phyloP scores from a whole-genome alignment of 257 asterid genomes.

The Forsythia viridissima region DNA sequence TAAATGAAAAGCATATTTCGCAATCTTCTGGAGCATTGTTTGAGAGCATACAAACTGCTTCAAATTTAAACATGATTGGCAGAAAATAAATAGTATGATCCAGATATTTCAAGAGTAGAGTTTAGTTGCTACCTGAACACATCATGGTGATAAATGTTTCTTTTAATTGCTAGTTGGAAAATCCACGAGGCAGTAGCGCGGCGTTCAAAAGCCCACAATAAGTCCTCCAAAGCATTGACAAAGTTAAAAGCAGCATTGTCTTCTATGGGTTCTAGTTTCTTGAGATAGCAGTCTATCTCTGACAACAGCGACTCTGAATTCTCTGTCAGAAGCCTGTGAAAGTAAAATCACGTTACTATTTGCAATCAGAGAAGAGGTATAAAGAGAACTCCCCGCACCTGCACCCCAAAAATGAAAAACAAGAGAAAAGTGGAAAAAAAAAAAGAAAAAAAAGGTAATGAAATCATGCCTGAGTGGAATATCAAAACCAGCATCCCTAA shows the following conservation, averaged over 20 bases:
- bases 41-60: not conserved
- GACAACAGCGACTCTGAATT: constrained; percentile 61
- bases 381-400: constrained; percentile 9
- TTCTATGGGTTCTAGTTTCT: constrained; percentile 59
- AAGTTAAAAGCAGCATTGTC: constrained; percentile 86
- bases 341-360: constrained; percentile 21
- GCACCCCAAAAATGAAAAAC: not conserved
- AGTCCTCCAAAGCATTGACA: constrained; percentile 90
- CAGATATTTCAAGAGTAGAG: constrained; percentile 7
- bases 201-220: constrained; percentile 91
- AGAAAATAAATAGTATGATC: constrained; percentile 3
- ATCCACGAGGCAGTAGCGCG: constrained; percentile 93
- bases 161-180: constrained; percentile 87
- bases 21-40: not conserved
- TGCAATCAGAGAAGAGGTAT: constrained; percentile 22
- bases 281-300: constrained; percentile 72
- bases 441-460: constrained; percentile 6
- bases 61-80: constrained; percentile 7
- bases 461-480: constrained; percentile 70
- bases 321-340: constrained; percentile 71
- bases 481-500: constrained; percentile 74
- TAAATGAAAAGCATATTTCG: not conserved
- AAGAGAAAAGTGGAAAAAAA: constrained; percentile 21
- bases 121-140: constrained; percentile 65
- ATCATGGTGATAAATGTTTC: constrained; percentile 64